Percentiles rank a stretch among this genome's conserved stretches.
phyloP scores from a whole-genome alignment of 805 yeast genomes.

The Teunomyces panamensis region DNA sequence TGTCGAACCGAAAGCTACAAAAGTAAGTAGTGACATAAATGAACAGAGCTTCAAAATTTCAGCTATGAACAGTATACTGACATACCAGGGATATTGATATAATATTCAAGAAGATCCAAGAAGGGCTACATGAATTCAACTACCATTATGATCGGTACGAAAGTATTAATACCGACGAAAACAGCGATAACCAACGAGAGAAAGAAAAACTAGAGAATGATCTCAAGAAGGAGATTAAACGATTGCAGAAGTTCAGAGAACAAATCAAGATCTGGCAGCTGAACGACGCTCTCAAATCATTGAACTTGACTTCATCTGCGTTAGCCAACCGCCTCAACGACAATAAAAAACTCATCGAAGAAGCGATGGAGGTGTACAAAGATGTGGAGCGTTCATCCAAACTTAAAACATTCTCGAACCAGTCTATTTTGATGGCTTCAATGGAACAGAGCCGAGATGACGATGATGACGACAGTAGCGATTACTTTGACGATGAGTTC shows the following conservation, averaged over 20 bases:
- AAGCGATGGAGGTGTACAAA: constrained; percentile 45
- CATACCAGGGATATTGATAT: constrained; percentile 13
- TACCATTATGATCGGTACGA: constrained; percentile 45
- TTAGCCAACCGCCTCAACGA: constrained; percentile 28
- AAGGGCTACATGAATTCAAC: constrained; percentile 44
- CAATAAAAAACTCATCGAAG: constrained; percentile 39
- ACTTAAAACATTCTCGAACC: constrained; percentile 44
- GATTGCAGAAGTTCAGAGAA: constrained; percentile 44
- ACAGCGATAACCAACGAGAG: constrained; percentile 42
- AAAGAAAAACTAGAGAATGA: constrained; percentile 43
- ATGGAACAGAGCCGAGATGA: constrained; percentile 26
- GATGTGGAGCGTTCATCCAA: constrained; percentile 43
- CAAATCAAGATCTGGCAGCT: constrained; percentile 46
- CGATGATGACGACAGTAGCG: constrained; percentile 22
- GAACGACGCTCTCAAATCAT: constrained; percentile 17
- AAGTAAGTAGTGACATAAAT: constrained; percentile 24
- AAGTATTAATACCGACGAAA: constrained; percentile 25
- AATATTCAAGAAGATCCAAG: constrained; percentile 43
- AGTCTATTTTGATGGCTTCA: constrained; percentile 44
- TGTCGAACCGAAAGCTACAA: constrained; percentile 35
- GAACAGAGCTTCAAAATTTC: neutral
- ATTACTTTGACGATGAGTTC: constrained; percentile 21
- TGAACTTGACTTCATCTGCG: constrained; percentile 10
- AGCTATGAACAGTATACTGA: neutral
- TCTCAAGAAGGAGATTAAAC: constrained; percentile 44